Evolutionary conservation across 805 yeast genomes (phyloP).

Genomic region (Pichia deserticola): DNA sequence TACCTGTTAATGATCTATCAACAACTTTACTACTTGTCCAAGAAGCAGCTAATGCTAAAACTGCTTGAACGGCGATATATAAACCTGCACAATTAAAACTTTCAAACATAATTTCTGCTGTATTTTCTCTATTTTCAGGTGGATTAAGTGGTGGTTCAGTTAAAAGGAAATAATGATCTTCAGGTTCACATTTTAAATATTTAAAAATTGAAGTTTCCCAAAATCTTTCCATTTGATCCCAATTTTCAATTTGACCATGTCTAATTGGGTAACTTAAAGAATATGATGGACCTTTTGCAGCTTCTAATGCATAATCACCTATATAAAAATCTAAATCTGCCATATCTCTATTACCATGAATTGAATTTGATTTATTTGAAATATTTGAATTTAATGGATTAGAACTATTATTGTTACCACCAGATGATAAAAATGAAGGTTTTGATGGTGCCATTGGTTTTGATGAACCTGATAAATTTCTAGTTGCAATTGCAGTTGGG

Average conservation of each 20-base stretch:
- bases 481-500: constrained; percentile 93
- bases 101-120: constrained; percentile 98
- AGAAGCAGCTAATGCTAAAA: constrained; percentile 94
- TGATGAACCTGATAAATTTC: constrained; percentile 33
- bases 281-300: constrained; percentile 87
- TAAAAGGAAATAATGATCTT: constrained; percentile 89
- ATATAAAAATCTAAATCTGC: constrained; percentile 91
- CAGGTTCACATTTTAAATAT: constrained; percentile 96
- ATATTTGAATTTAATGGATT: constrained; percentile 4
- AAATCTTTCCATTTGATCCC: constrained; percentile 99
- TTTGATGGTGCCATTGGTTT: constrained; percentile 39
- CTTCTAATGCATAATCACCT: constrained; percentile 90
- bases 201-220: constrained; percentile 98
- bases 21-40: constrained; percentile 96
- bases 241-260: constrained; percentile 97
- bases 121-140: constrained; percentile 98
- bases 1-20: constrained; percentile 94
- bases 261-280: constrained; percentile 86
- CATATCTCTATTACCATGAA: constrained; percentile 62
- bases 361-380: constrained; percentile 1
- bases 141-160: constrained; percentile 99
- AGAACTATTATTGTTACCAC: constrained; percentile 11
- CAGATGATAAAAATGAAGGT: constrained; percentile 37
- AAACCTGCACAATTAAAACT: constrained; percentile 97
- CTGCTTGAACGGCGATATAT: constrained; percentile 98